Base-by-base conservation (phyloP, 106 monocot species). In the Acorus gramineus region DNA sequence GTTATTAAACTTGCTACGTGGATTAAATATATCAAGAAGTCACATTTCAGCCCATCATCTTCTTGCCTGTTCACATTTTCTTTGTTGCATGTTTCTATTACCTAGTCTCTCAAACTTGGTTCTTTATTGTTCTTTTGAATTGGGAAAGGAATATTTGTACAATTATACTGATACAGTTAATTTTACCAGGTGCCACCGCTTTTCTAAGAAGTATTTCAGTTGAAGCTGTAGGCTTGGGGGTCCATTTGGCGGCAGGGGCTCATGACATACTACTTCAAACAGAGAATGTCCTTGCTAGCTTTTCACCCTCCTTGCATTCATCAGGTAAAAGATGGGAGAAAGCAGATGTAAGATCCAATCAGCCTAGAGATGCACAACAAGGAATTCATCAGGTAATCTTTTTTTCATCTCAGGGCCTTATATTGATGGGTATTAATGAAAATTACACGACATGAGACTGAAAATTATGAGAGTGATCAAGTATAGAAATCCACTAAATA, bases 211-310 rank as follows among this genome's bases (percentile, higher is more conserved):
- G 87, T 53, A 62, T 98, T 56, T 85, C 96, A 28, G 77, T 98
- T 70, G 96, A 98, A 85, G 96, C 96, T 62, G 85, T 91, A 71
- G 96, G 85, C 6, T 74, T 98, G 14, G 96, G 96, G 4, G 80
- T 98, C 55, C 96, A 98, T 81, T 75, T 98, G 76, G 87, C 91
- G 58, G 91, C 85, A 53, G 96, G 96, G 46, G 90, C 85, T 48
- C 96, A 98, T 79, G 96, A 98, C 55, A 72, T 88, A 49, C 60
- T 98, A 14, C 74, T 87, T 43, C 82, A 98, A 58, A 91, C 96
- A 66, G 91, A 98, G 69, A 72, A 69, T 62, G 63, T 88, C 47
- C 74, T 98, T 53, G 72, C 86, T 28, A 73, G 69, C 47, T 44
- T 69, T 79, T 77, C 82, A 64, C 65, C 71, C 44, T 69, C 76